phyloP scores from a whole-genome alignment of 176 grass and related monocot genomes.

The Melocanna baccifera region DNA sequence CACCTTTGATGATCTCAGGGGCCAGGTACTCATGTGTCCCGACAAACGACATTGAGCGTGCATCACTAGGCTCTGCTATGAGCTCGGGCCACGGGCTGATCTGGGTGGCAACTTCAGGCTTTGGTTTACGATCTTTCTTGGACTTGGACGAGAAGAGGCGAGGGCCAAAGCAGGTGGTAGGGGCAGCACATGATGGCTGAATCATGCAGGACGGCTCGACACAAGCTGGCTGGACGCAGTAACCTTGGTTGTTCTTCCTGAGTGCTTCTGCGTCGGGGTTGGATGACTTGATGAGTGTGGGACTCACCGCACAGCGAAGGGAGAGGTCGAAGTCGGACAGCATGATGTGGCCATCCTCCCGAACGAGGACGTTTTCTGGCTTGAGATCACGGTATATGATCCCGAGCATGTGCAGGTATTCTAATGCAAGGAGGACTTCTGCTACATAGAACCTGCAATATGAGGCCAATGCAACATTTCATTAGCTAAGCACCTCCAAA shows the following conservation, averaged over 20 bases:
- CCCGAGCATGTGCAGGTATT: slow-evolving; percentile 87
- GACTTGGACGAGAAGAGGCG: slow-evolving; percentile 57
- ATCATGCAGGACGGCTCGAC: slow-evolving; percentile 46
- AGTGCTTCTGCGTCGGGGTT: slow-evolving; percentile 42
- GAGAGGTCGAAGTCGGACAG: slow-evolving; percentile 83
- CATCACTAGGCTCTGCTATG: slow-evolving; percentile 55
- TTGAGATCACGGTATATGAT: slow-evolving; percentile 87
- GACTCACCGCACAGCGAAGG: slow-evolving; percentile 69
- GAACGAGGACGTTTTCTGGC: slow-evolving; percentile 77
- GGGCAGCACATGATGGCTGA: slow-evolving; percentile 48
- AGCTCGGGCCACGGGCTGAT: slow-evolving; percentile 59
- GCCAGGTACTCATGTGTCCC: slow-evolving; percentile 64
- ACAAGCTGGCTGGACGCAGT: slow-evolving; percentile 48
- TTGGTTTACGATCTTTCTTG: slow-evolving; percentile 48
- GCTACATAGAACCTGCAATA: slow-evolving; percentile 74
- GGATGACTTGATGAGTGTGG: slow-evolving; percentile 61
- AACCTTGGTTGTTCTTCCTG: slow-evolving; percentile 33
- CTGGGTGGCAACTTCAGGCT: slow-evolving; percentile 46
- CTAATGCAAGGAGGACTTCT: slow-evolving; percentile 69
- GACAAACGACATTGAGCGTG: slow-evolving; percentile 54
- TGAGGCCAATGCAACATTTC: not conserved
- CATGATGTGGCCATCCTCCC: slow-evolving; percentile 90
- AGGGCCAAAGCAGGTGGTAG: slow-evolving; percentile 55
- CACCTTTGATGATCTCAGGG: slow-evolving; percentile 66
- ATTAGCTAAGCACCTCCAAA: not conserved